A percentile compares a stretch with the other conserved stretches of the same genome.
Evolutionary conservation across 2,329 filamentous ascomycete species (phyloP).

Genomic region (Fusarium sp.): DNA sequence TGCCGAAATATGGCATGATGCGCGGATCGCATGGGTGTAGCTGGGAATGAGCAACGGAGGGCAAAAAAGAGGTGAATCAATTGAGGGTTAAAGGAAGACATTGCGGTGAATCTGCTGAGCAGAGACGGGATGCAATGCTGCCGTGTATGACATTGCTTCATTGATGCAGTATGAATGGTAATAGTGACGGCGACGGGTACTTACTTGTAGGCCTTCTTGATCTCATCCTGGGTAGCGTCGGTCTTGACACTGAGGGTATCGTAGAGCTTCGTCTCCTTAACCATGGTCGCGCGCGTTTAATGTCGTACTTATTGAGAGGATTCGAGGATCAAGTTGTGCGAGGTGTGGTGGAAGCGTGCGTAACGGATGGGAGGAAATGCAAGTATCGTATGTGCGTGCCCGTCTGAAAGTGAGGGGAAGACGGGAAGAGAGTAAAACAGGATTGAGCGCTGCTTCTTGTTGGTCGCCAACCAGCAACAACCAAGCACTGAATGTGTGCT

Average conservation of each 20-base stretch:
- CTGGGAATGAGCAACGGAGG: neutral
- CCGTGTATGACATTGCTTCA: neutral
- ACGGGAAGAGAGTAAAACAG: conserved; percentile 1
- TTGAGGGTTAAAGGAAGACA: neutral
- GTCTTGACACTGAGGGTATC: conserved; percentile 84
- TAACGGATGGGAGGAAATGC: neutral
- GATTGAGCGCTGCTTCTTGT: conserved; percentile 14
- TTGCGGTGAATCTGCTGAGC: neutral
- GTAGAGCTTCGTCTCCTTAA: conserved; percentile 95
- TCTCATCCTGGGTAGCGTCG: conserved; percentile 87
- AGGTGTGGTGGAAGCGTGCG: conserved; percentile 12
- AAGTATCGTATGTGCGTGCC: conserved; percentile 8
- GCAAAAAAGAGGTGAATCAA: neutral
- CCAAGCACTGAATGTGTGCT: conserved; percentile 14
- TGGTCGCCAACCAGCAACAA: conserved; percentile 16
- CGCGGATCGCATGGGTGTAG: neutral
- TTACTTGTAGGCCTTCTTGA: conserved; percentile 95
- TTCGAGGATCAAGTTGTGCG: conserved; percentile 1
- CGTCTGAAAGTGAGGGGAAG: conserved; percentile 11
- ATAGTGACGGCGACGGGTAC: conserved; percentile 40
- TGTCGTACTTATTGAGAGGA: conserved; percentile 6
- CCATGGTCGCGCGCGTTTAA: conserved; percentile 69
- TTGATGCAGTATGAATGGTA: neutral
- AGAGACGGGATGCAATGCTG: neutral
- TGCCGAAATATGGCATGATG: neutral